Base-by-base conservation (phyloP, 192 early-diverging fungal species). In the Rhizophagus sp. region DNA sequence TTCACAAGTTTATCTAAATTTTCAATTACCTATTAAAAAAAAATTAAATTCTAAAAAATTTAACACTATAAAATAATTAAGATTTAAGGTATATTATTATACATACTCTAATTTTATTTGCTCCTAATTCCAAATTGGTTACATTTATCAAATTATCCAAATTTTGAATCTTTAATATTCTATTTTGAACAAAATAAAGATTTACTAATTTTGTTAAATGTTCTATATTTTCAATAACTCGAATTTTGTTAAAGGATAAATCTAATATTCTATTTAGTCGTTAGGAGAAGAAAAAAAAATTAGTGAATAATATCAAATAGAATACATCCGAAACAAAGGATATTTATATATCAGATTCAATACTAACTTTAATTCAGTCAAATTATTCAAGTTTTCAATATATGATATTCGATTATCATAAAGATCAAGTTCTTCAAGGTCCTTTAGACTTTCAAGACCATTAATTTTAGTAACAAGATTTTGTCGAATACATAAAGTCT, bases 171-270 rank as follows among this genome's bases (percentile, higher is more conserved):
- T 79, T 84, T 11, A 91, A 89, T 52, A 99, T 95, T 83, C 95
- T 95, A 88, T 99, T 99, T 81, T 94, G 92, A 73, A 98, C 96
- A 83, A 99, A 94, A 80, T 90, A 99, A 44, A 99, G 81, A 64
- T 97, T 90, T 2, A 78, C 88, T 49, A 99, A 82, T 9, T 92
- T 86, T 0, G 61, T 62, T 22, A 97, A 83, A 8, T 84, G 36
- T 1, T 88, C 90, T 7, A 98, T 24, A 71, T 89, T 77, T 79
- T 95, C 91, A 76, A 98, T 94, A 39, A 85, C 82, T 41, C 91
- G 91, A 78, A 99, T 96, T 78, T 96, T 96, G 87, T 99, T 99
- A 88, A 97, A 99, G 8, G 96, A 98, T 71, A 99, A 84, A 79
- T 99, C 98, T 61, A 98, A 86, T 2, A 80, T 81, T 34, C 85